These are phyloP conservation scores for Leccinum laetum DNA, from an alignment of 1,284 basidiomycete genomes.

Conservation along the genomic window DNA sequence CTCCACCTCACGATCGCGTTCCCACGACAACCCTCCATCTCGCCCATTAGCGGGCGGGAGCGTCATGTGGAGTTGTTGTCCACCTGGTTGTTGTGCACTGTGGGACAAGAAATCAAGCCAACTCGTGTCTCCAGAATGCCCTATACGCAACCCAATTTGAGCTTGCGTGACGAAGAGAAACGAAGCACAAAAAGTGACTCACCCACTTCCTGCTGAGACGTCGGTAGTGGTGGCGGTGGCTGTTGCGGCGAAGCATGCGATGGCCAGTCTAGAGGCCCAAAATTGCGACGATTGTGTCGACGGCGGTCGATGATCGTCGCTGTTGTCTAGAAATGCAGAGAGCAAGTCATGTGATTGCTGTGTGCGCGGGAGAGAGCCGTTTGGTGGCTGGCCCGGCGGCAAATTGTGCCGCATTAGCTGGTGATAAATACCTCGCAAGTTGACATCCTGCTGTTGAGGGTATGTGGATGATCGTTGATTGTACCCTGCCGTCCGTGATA, in stretches of 20 bases:
- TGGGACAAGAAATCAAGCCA: conserved; percentile 34
- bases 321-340: conserved; percentile 31
- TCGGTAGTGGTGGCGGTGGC: conserved; percentile 14
- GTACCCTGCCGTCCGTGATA: conserved; percentile 25
- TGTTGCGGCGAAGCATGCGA: conserved; percentile 26
- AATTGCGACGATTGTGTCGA: conserved; percentile 26
- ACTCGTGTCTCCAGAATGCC: conserved; percentile 28
- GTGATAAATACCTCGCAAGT: conserved; percentile 34
- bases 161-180: neutral
- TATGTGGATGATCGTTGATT: conserved; percentile 27
- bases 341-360: conserved; percentile 29
- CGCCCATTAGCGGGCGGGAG: conserved; percentile 27
- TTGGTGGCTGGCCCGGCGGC: conserved; percentile 21
- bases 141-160: conserved; percentile 12
- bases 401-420: conserved; percentile 31
- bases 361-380: conserved; percentile 18
- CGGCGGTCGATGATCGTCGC: conserved; percentile 26
- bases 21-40: conserved; percentile 28
- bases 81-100: conserved; percentile 22
- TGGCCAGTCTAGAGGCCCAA: conserved; percentile 29
- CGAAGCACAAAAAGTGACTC: neutral
- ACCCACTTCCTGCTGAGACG: conserved; percentile 30
- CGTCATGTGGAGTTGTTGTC: conserved; percentile 30
- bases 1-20: conserved; percentile 28
- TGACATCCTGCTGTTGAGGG: conserved; percentile 30